Base-by-base conservation (phyloP, 768 basidiomycete species). In the Cyclocybe cylindracea region DNA sequence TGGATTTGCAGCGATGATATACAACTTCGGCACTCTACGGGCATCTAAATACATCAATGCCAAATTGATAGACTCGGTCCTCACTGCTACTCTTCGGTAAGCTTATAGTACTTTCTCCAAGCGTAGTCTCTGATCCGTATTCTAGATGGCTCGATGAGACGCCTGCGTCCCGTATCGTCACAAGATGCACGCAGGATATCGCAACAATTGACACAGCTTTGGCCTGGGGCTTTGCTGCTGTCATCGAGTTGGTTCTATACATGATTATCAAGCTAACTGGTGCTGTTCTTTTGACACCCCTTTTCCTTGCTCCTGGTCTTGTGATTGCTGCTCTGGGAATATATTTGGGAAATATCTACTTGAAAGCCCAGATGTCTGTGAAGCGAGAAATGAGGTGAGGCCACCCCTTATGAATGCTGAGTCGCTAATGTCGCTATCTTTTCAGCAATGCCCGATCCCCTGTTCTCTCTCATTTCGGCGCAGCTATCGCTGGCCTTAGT, bases 151-250 rank as follows among this genome's bases (percentile, higher is more conserved):
- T 79, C 31, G 74, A 75, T 54, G 67, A 72, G 33, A 79, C 78
- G 1, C 75, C 77, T 8, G 65, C 68, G 2, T 70, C 74, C 18
- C 79, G 87, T 4, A 79, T 90, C 45, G 80, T 87, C 38, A 71
- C 84, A 29, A 76, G 86, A 44, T 82, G 82, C 62, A 88, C 86
- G 1, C 80, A 85, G 48, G 87, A 89, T 61, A 85, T 87, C 16
- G 70, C 79, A 39, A 61, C 68, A 51, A 73, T 91, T 36, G 89
- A 92, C 61, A 63, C 68, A 2, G 54, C 64, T 0, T 58, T 78
- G 13, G 48, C 70, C 1, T 59, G 60, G 39, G 60, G 55, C 14
- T 57, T 77, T 5, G 60, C 50, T 50, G 55, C 45, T 38, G 59
- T 76, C 1, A 46, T 59, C 8, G 67, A 68, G 50, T 51, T 73